phyloP scores from a whole-genome alignment of 805 yeast species.

The Nakazawaea anatomiae region DNA sequence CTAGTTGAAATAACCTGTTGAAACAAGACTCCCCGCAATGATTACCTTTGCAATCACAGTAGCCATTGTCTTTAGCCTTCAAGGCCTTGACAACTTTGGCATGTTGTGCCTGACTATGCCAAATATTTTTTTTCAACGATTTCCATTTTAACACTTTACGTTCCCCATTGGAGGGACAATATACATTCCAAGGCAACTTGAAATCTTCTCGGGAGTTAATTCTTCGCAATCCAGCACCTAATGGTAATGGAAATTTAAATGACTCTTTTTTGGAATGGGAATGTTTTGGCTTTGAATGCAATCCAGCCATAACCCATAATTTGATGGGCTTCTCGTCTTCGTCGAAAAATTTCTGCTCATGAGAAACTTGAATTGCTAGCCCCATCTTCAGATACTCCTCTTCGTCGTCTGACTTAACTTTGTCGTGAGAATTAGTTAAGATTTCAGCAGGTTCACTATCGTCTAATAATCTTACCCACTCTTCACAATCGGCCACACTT shows the following conservation, averaged over 20 bases:
- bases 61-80: slow-evolving; percentile 1
- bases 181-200: slow-evolving; percentile 27
- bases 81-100: slow-evolving; percentile 1
- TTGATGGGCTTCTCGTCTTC: slow-evolving; percentile 10
- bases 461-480: slow-evolving; percentile 1
- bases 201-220: slow-evolving; percentile 18
- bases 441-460: slow-evolving; percentile 1
- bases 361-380: neutral
- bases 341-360: neutral
- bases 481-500: neutral
- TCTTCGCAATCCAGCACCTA: slow-evolving; percentile 14
- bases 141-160: slow-evolving; percentile 24
- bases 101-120: slow-evolving; percentile 7
- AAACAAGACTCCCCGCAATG: slow-evolving; percentile 28
- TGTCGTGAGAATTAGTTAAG: neutral
- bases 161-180: slow-evolving; percentile 23
- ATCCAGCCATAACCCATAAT: slow-evolving; percentile 17
- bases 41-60: slow-evolving; percentile 17
- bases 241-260: slow-evolving; percentile 17
- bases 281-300: slow-evolving; percentile 13
- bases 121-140: slow-evolving; percentile 16
- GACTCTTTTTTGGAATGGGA: neutral
- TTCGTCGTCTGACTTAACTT: neutral
- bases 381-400: neutral
- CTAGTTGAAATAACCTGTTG: slow-evolving; percentile 25